Conservation (phyloP, 768 basidiomycete genomes). For the Rhodocollybia butyracea region DNA sequence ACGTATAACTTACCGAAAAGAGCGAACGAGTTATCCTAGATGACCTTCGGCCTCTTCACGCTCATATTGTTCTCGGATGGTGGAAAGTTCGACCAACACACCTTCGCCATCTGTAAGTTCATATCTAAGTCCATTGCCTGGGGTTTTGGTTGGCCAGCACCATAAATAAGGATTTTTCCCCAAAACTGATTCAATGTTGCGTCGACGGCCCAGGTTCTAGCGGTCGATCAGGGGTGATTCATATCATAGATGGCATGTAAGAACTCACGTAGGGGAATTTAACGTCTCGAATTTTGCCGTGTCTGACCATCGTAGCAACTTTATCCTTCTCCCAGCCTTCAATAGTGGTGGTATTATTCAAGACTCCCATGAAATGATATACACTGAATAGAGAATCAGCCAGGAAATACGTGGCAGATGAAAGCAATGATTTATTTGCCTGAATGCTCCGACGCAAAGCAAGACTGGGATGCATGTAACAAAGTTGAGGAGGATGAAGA, state of each 20-base stretch:
- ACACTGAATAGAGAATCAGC: constrained; percentile 41
- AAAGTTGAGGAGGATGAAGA: constrained; percentile 88
- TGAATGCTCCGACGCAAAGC: constrained; percentile 86
- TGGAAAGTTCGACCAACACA: constrained; percentile 61
- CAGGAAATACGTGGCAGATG: not conserved
- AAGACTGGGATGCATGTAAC: constrained; percentile 83
- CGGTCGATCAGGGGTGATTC: not conserved
- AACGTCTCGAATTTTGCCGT: constrained; percentile 80
- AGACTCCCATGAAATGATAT: constrained; percentile 80
- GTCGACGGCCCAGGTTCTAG: constrained; percentile 74
- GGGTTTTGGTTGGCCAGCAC: constrained; percentile 73
- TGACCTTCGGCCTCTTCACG: constrained; percentile 15
- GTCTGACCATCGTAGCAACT: constrained; percentile 76
- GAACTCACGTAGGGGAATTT: constrained; percentile 87
- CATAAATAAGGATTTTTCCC: constrained; percentile 75
- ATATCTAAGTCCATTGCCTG: constrained; percentile 76
- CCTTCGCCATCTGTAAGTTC: constrained; percentile 67
- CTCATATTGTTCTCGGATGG: constrained; percentile 16
- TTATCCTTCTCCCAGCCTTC: constrained; percentile 99
- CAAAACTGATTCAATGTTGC: constrained; percentile 76
- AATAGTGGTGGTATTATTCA: constrained; percentile 89
- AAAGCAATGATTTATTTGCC: constrained; percentile 43
- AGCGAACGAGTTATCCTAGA: not conserved
- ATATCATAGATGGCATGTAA: too few species aligned
- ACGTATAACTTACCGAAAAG: not conserved